Conservation (phyloP, 2,329 filamentous ascomycete species). For the Trichophyton equinum region DNA sequence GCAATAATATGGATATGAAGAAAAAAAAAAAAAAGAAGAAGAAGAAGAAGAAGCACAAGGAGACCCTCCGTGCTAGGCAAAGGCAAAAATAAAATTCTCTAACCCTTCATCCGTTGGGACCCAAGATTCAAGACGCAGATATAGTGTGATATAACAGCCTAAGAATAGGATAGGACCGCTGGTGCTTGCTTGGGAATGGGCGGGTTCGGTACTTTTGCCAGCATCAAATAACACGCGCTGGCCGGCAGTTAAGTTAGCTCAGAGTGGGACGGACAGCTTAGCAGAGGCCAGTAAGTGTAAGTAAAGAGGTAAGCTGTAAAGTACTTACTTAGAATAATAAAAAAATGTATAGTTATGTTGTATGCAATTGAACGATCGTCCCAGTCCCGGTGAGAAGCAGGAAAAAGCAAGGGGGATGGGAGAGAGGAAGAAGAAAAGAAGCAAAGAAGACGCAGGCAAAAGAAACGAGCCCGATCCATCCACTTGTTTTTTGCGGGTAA, state of each 20-base stretch:
- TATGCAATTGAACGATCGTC: not conserved
- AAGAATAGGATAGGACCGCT: not conserved
- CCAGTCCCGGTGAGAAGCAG: not conserved
- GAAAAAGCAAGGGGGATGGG: not conserved
- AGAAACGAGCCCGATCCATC: not conserved
- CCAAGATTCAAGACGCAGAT: not conserved
- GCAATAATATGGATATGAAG: too few species aligned
- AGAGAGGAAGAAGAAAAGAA: not conserved
- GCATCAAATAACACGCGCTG: not conserved
- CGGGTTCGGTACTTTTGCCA: not conserved
- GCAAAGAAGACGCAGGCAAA: not conserved
- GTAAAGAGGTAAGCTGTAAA: not conserved
- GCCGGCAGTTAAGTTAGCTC: not conserved
- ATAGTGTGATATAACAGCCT: not conserved
- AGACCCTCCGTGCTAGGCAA: not conserved
- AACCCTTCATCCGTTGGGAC: not conserved
- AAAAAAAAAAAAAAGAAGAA: not conserved
- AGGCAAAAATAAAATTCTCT: not conserved
- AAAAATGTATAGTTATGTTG: too few species aligned
- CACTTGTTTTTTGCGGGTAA: not conserved
- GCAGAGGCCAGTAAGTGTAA: not conserved
- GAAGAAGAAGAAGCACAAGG: not conserved
- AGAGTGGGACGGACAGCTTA: not conserved
- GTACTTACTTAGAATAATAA: too few species aligned
- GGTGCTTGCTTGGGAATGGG: not conserved